Evolutionary conservation across 2,329 filamentous ascomycete genomes (phyloP), one percentile per base, ranked within the genome.

Genomic region (Mycosphaerella sp.): DNA sequence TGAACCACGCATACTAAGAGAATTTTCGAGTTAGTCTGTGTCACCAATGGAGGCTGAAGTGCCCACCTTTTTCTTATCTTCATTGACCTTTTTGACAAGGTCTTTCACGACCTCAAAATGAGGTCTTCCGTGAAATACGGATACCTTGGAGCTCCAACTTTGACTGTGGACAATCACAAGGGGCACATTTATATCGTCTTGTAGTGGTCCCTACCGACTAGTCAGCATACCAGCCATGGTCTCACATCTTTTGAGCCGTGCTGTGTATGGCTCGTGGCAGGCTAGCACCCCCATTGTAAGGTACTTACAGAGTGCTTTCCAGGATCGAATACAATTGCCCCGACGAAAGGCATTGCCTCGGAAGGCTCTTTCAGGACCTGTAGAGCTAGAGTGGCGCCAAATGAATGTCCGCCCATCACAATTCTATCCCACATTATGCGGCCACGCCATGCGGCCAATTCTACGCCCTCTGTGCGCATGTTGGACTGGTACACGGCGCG

Each of bases 41-140:
- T 38, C 34, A 38, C 26, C 26, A 38, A n/a, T 36, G 12, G 12
- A n/a, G 12, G 34, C 12, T 38, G 34, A 4, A 11, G 12, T 38
- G 34, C 5, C 4, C 6, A 57, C 62, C 31, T 74, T 73, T 11
- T 73, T 68, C 51, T 76, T 68, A 54, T 70, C 60, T 57, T 78
- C 69, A 21, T 65, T 60, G 45, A 79, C 71, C 55, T 70, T 67
- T 17, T 73, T 68, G 1, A 80, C 80, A 2, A 86, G 72, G 6
- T 79, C 78, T 52, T 75, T 76, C 6, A 86, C 82, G 0, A 80
- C 79, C 36, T 81, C 78, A 55, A 86, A 86, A 66, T 86, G 83
- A 42, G 82, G 78, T 5, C 81, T 75, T 3, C 80, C 82, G 59
- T 80, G 82, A 69, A 86, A 86, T 45, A 81, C 63, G 34, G 74